Conservation (phyloP, 805 yeast species). For the Ogataea sp. region DNA sequence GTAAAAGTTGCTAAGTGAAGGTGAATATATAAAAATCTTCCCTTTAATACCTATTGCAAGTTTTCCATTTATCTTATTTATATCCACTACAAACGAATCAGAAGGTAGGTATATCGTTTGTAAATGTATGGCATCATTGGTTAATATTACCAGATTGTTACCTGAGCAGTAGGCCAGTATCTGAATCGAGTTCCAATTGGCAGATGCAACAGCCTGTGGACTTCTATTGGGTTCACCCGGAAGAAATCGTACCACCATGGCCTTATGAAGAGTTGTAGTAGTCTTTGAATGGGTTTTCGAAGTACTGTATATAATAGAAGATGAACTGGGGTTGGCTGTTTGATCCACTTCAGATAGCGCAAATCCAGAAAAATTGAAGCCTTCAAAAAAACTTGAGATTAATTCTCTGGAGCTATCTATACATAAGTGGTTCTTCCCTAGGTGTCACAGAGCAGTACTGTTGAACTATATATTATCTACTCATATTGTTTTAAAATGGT, state of each 20-base stretch:
- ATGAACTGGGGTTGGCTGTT: too few relatives aligned
- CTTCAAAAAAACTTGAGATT: too few relatives aligned
- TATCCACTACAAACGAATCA: slow-evolving; percentile 61
- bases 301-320: too few relatives aligned
- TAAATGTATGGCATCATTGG: slow-evolving; percentile 43
- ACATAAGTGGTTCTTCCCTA: too few relatives aligned
- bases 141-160: slow-evolving; percentile 65
- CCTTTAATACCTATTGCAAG: slow-evolving; percentile 46
- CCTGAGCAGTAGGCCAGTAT: slow-evolving; percentile 79
- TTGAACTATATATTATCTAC: background rate
- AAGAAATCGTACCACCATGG: slow-evolving; percentile 59
- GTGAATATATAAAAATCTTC: slow-evolving; percentile 43
- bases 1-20: slow-evolving; percentile 41
- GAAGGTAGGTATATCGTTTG: slow-evolving; percentile 70
- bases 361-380: too few relatives aligned
- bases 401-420: too few relatives aligned
- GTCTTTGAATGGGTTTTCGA: too few relatives aligned
- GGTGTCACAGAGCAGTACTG: too few relatives aligned
- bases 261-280: too few relatives aligned
- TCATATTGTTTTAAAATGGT: too few relatives aligned
- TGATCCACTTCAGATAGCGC: too few relatives aligned
- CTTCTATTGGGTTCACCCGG: slow-evolving; percentile 79
- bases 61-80: slow-evolving; percentile 53
- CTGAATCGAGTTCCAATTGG: slow-evolving; percentile 57
- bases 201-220: slow-evolving; percentile 47